Evolutionary conservation across 495 filamentous ascomycete genomes (phyloP), one percentile per base, ranked within the genome.

Genomic region (Thermochaetoides thermophila): DNA sequence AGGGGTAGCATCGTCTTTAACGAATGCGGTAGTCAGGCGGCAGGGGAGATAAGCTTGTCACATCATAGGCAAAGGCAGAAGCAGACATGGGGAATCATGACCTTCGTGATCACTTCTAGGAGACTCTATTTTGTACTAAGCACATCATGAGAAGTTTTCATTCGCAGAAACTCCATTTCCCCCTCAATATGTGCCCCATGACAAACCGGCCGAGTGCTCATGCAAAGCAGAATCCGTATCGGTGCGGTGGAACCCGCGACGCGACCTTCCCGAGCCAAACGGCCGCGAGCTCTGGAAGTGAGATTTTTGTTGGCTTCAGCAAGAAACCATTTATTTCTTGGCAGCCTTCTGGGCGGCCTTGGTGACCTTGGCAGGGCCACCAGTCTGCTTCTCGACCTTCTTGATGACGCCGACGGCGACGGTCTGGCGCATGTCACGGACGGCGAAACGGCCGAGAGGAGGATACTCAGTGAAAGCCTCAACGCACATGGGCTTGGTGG

Each of bases 401-500:
- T 77, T 78, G 69, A 91, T 84, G 65, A 91, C 87, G 74, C 87
- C 87, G 64, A 97, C 89, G 43, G 87, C 89, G 42, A 95, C 87
- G 59, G 87, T 94, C 57, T 94, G 79, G 53, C 76, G 68, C 71
- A 80, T 78, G 56, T 81, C 83, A 74, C 85, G 84, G 71, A 95
- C 85, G 59, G 86, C 86, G 73, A 94, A 97, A 74, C 89, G 85
- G 57, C 89, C 89, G 38, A 97, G 84, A 58, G 91, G 89, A 50
- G 89, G 86, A 73, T 96, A 97, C 49, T 96, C 85, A 52, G 87
- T 93, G 84, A 96, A 96, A 48, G 91, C 71, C 82, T 96, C 89
- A 61, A 97, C 89, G 68, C 89, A 97, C 89, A 97, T 97, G 56
- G 89, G 89, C 85, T 97, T 97, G 68, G 89, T 94, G 51, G 89